A percentile compares a stretch with the other conserved stretches of the same genome.
Conservation (phyloP, 2,329 filamentous ascomycete genomes). For the Atkinsonella texensis region DNA sequence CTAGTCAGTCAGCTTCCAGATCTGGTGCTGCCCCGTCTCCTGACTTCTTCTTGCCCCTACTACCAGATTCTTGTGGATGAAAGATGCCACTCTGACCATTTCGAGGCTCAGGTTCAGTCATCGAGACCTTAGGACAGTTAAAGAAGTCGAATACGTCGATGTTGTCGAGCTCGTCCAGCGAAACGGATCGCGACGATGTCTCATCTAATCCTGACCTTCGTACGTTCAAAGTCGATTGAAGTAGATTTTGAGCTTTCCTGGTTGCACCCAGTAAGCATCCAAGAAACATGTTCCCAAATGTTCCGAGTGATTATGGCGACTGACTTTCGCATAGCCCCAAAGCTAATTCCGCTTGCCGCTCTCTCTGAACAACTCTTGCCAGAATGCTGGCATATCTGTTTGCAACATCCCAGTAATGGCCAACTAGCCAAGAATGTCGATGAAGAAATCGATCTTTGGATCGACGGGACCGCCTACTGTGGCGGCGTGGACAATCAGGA, state of each 20-base stretch:
- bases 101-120: constrained; percentile 4
- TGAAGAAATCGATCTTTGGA: constrained; percentile 29
- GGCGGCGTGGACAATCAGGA: constrained; percentile 29
- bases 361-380: constrained; percentile 24
- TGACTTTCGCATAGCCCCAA: constrained; percentile 29
- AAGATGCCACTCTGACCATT: constrained; percentile 14
- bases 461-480: constrained; percentile 25
- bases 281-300: not conserved
- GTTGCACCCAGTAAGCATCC: not conserved
- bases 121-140: constrained; percentile 26
- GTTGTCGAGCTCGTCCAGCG: constrained; percentile 28
- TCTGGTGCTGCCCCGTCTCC: constrained; percentile 5
- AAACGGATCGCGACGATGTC: constrained; percentile 25
- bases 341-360: constrained; percentile 24
- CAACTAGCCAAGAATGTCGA: constrained; percentile 29
- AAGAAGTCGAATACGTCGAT: constrained; percentile 35
- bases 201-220: constrained; percentile 26
- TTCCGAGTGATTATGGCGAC: constrained; percentile 3
- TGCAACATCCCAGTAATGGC: constrained; percentile 32
- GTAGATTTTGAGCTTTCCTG: constrained; percentile 28
- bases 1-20: constrained; percentile 12
- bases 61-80: constrained; percentile 10
- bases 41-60: constrained; percentile 1
- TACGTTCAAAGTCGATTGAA: constrained; percentile 22
- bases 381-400: constrained; percentile 30